Conservation (phyloP, 371 early-diverging fungal genomes). For the Lichtheimia ornata region DNA sequence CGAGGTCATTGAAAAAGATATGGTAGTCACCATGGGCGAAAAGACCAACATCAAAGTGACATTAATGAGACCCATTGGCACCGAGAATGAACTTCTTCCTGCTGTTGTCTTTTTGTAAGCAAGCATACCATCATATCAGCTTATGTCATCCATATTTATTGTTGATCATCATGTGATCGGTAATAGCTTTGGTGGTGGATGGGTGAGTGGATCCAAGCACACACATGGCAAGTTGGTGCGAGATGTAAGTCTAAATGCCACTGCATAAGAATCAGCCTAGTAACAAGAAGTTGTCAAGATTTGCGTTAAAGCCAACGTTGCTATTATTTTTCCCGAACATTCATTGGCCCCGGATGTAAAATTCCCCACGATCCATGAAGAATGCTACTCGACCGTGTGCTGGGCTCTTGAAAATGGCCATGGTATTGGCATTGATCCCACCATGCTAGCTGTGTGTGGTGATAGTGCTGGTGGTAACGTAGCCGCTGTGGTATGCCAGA, state of each 20-base stretch:
- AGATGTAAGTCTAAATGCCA: constrained; percentile 12
- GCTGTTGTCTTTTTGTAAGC: constrained; percentile 14
- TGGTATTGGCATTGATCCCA: constrained; percentile 11
- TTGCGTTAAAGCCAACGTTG: constrained; percentile 6
- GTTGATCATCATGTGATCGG: too few relatives aligned
- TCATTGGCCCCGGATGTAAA: constrained; percentile 24
- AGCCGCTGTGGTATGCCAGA: constrained; percentile 7
- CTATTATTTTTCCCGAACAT: constrained; percentile 23
- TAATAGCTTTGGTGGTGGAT: constrained; percentile 23
- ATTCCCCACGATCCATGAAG: constrained; percentile 26
- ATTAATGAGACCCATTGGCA: constrained; percentile 6
- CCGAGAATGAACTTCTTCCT: constrained; percentile 17
- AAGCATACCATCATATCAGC: too few relatives aligned
- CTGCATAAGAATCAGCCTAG: too few relatives aligned
- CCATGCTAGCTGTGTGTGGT: constrained; percentile 18
- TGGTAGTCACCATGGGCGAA: background rate
- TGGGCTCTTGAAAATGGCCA: constrained; percentile 15
- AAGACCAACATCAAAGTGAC: background rate
- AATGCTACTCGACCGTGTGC: constrained; percentile 20
- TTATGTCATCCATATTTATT: too few relatives aligned
- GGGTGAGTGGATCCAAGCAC: constrained; percentile 17
- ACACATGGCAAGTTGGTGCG: constrained; percentile 9
- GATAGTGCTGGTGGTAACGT: constrained; percentile 29
- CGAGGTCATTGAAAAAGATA: constrained; percentile 10
- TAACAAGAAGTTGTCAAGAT: background rate